A percentile compares a stretch with the other conserved stretches of the same genome.
These are phyloP conservation scores for Myxozyma neglecta DNA, from an alignment of 805 yeast genomes.

Conservation along the genomic window DNA sequence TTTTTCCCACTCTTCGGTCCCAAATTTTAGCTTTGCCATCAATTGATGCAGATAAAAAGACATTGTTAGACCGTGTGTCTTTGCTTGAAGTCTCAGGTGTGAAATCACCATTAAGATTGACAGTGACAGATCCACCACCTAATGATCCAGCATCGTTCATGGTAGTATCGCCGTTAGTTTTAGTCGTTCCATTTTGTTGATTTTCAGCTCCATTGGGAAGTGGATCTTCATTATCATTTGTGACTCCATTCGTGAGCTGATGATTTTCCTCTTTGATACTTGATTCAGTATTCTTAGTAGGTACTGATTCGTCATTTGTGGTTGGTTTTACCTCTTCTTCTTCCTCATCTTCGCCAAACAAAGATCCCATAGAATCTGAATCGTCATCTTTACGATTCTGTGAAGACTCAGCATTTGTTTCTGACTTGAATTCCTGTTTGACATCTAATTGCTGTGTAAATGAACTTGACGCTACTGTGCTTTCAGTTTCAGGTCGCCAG, in stretches of 20 bases:
- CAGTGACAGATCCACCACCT: neutral
- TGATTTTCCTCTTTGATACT: neutral
- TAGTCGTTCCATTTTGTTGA: neutral
- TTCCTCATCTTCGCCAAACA: conserved; percentile 59
- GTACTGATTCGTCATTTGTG: neutral
- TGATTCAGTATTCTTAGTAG: neutral
- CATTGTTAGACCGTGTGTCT: conserved; percentile 40
- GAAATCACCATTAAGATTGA: conserved; percentile 1
- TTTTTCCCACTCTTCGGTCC: conserved; percentile 62
- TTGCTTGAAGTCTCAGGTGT: conserved; percentile 6
- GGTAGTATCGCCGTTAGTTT: neutral
- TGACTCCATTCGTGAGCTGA: no score
- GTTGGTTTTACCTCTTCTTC: conserved; percentile 31
- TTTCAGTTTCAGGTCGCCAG: conserved; percentile 44
- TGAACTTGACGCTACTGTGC: neutral
- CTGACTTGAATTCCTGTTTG: neutral
- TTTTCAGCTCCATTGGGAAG: neutral
- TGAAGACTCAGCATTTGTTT: neutral
- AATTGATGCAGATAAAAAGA: conserved; percentile 76
- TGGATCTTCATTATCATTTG: no score
- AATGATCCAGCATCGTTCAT: neutral
- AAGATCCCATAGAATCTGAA: conserved; percentile 48
- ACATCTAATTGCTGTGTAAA: neutral
- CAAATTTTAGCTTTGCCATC: conserved; percentile 81
- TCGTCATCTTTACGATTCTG: conserved; percentile 16